Evolutionary conservation across 1,284 basidiomycete genomes (phyloP), one percentile per base, ranked within the genome.

Genomic region (Pseudozyma tsukubaensis): DNA sequence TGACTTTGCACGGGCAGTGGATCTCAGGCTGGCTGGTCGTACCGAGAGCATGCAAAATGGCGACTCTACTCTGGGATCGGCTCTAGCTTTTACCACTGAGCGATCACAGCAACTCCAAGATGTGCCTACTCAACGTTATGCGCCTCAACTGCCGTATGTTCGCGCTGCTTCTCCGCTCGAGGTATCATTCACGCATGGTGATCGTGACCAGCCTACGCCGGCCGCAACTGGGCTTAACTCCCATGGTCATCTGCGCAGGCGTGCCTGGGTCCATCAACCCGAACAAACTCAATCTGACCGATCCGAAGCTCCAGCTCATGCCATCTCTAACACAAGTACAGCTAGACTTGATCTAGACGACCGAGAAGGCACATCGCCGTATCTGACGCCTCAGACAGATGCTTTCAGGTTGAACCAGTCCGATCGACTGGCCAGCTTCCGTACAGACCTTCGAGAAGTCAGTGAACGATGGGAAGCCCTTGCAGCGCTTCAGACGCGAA

Each of bases 151-250:
- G 39, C 69, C 69, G 9, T 50, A 67, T 37, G 54, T 66, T 3
- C 69, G 69, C 8, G 63, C 59, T 24, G 59, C 63, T 19, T 72
- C 69, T 18, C 69, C 69, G 7, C 59, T 72, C 37, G 35, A 44
- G 29, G 34, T 72, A 7, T 35, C 69, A 1, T 72, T 72, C 29
- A 40, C 56, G 6, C 34, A 57, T 35, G 48, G 21, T 13, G 60
- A 52, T 21, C 39, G 40, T 12, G 43, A 60, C 29, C 39, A 37
- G 8, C 8, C 12, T 29, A 21, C 29, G 6, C 56, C 50, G 21
- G 34, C n/a, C 42, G 48, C 57, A 19, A 21, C 37, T 24, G 39
- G 49, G 9, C 14, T 16, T 3, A 18, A 18, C 18, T 16, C 39
- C 11, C 32, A 13, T n/a, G 8, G 39, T n/a, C n/a, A 36, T 18